phyloP scores from a whole-genome alignment of 345 rosid species.

The Citrus sp. region DNA sequence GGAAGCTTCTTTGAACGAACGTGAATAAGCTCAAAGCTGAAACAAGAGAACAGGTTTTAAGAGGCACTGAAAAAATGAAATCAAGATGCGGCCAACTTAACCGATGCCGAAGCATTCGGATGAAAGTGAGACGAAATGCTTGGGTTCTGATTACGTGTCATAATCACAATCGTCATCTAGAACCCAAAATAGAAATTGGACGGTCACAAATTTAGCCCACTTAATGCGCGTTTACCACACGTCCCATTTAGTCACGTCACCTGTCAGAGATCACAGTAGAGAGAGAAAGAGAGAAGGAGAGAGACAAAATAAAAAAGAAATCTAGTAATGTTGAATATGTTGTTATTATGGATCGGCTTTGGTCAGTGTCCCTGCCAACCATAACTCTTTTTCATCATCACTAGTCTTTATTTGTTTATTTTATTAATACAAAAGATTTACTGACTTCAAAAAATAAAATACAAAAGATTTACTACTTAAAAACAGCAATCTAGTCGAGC shows the following conservation, averaged over 20 bases:
- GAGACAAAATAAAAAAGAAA: neutral
- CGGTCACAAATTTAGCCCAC: neutral
- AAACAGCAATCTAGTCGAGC: neutral
- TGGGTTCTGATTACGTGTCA: neutral
- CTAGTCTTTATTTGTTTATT: neutral
- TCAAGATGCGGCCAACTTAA: neutral
- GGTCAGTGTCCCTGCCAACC: neutral
- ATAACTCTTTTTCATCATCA: neutral
- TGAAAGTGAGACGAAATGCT: neutral
- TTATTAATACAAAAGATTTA: neutral
- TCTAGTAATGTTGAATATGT: neutral
- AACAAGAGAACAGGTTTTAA: neutral
- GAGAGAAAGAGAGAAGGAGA: neutral
- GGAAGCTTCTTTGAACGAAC: neutral
- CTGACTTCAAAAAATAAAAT: neutral
- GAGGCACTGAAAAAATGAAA: neutral
- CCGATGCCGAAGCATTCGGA: neutral
- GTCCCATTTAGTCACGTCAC: constrained; percentile 5
- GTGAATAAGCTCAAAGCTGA: neutral
- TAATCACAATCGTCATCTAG: neutral
- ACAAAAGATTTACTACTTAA: neutral
- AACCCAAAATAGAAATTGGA: neutral
- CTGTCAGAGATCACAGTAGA: neutral
- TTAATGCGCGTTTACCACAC: neutral
- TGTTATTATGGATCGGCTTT: neutral